Percentiles rank a stretch among this genome's conserved stretches.
Evolutionary conservation across 495 filamentous ascomycete genomes (phyloP).

Genomic region (Trypethelium eluteriae): DNA sequence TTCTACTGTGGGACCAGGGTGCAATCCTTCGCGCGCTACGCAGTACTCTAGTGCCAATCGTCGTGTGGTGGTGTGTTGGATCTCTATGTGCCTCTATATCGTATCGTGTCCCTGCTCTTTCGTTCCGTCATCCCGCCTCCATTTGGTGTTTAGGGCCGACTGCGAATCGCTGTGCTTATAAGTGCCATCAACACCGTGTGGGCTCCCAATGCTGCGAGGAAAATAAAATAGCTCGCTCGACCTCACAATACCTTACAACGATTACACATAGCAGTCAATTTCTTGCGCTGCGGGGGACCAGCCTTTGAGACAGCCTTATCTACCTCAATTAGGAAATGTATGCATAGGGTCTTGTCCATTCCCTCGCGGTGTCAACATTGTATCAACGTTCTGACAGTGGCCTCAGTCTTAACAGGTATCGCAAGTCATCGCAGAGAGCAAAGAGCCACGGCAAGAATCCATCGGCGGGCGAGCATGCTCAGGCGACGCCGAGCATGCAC

Average conservation of each 20-base stretch:
- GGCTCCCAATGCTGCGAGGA: no score
- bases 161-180: no score
- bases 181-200: no score
- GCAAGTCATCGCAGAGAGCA: not conserved
- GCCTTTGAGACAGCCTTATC: not conserved
- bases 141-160: no score
- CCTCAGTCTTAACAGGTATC: not conserved
- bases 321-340: not conserved
- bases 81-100: no score
- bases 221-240: no score
- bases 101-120: no score
- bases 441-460: not conserved
- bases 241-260: not conserved
- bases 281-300: not conserved
- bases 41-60: no score
- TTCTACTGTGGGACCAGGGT: no score
- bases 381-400: not conserved
- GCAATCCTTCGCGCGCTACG: no score
- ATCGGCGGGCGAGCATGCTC: not conserved
- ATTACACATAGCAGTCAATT: not conserved
- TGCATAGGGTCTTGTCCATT: not conserved
- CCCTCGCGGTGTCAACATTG: not conserved
- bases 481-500: not conserved
- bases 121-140: no score
- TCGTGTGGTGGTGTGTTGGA: no score